Percentiles rank a stretch among this genome's conserved stretches.
Evolutionary conservation across 2,329 filamentous ascomycete species (phyloP).

Genomic region (Trichoderma sp.): DNA sequence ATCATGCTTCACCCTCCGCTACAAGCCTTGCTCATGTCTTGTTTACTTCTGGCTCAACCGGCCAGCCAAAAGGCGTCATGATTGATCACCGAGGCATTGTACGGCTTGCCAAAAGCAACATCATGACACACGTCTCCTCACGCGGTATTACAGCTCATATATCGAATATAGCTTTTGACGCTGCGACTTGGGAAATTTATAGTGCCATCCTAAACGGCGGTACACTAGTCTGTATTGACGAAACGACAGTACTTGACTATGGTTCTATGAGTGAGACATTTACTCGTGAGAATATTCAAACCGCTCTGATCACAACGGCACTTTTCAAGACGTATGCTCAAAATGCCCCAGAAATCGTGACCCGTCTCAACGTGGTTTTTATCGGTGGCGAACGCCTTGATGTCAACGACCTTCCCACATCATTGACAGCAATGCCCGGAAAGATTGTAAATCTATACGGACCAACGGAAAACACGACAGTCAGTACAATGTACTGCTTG

Average conservation of each 20-base stretch:
- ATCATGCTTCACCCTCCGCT: neutral
- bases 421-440: neutral
- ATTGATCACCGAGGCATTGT: neutral
- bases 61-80: neutral
- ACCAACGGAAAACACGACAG: neutral
- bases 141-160: neutral
- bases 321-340: neutral
- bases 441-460: neutral
- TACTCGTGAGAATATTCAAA: neutral
- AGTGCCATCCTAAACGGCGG: neutral
- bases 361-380: neutral
- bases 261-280: neutral
- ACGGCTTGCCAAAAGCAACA: neutral
- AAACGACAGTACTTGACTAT: neutral
- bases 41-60: neutral
- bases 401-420: neutral
- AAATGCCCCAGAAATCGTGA: neutral
- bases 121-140: neutral
- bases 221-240: neutral
- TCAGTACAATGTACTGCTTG: neutral
- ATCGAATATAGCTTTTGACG: neutral
- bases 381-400: neutral
- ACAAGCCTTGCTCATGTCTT: neutral
- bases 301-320: neutral
- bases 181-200: neutral